Conservation (phyloP, 306 rosid genomes). For the Adenanthera pavonina region DNA sequence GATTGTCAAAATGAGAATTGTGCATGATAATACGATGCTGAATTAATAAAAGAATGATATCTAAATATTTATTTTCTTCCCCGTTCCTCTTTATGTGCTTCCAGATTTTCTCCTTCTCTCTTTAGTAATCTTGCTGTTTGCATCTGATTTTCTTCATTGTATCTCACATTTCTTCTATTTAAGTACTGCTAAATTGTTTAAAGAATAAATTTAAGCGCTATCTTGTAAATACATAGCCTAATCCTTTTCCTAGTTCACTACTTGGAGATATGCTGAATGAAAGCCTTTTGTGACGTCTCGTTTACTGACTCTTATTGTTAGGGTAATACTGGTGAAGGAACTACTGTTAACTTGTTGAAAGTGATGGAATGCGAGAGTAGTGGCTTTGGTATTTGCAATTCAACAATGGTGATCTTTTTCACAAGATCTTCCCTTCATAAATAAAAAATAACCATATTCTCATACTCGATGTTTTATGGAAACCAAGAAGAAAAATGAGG, state of each 20-base stretch:
- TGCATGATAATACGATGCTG: too few species aligned
- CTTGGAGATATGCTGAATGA: slow-evolving; percentile 10
- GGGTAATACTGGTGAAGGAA: slow-evolving; percentile 17
- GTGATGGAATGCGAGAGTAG: slow-evolving; percentile 11
- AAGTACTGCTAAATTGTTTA: neutral
- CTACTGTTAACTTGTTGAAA: neutral
- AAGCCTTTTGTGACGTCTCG: neutral
- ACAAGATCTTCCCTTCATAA: neutral
- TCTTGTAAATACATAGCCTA: neutral
- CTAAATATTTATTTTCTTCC: neutral
- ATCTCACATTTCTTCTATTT: neutral
- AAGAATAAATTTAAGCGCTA: neutral
- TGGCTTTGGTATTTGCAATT: neutral
- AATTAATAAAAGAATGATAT: too few species aligned
- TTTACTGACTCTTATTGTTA: neutral
- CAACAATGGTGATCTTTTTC: neutral
- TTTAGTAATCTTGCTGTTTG: neutral
- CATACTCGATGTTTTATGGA: neutral
- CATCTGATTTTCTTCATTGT: slow-evolving; percentile 11
- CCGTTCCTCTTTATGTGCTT: neutral
- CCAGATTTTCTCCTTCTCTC: neutral
- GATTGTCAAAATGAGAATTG: too few species aligned
- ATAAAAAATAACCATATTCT: neutral
- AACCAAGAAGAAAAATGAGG: neutral
- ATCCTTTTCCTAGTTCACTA: neutral